Evolutionary conservation across 371 early-diverging fungal genomes (phyloP), one percentile per base, ranked within the genome.

Genomic region (Sporodiniella umbellata): DNA sequence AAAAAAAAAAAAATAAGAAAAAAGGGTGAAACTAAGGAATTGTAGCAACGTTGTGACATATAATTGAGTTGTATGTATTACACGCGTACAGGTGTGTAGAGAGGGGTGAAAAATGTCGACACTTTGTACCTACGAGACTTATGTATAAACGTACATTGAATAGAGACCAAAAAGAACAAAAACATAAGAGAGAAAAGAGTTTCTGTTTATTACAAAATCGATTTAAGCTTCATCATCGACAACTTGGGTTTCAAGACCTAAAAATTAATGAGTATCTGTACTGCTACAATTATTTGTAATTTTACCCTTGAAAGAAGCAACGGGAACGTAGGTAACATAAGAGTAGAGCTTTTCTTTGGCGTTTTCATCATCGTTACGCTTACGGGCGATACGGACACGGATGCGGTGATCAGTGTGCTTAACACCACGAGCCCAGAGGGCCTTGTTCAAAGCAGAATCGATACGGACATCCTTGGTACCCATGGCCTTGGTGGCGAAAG

Each of bases 331-430:
- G 25, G n/a, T 31, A 31, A 30, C 30, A 18, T 28, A 31, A 14
- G 19, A 45, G 19, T 33, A 28, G 18, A 31, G 21, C 31, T 28
- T 45, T 28, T 45, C 45, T 21, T 19, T 45, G 17, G 93, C 89
- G 48, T 89, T 83, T 76, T 93, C 94, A 66, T 84, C 90, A 59
- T 96, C 96, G 81, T 92, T 93, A 68, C 94, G 85, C 77, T 86
- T 86, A 71, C 95, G 87, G 62, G 93, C 65, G 54, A 94, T 68
- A 53, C 95, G 90, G 52, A 96, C 85, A 56, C 96, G 90, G 66
- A 96, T 84, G 67, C 95, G 87, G 87, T 86, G 89, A 59, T 90
- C 89, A 42, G 93, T 88, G 53, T 80, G 75, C 86, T 87, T 92
- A 71, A 96, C 80, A 65, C 96, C 96, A 51, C 79, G 80, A 60